Conservation (phyloP, 768 basidiomycete genomes). For the Kwoniella heveanensis region DNA sequence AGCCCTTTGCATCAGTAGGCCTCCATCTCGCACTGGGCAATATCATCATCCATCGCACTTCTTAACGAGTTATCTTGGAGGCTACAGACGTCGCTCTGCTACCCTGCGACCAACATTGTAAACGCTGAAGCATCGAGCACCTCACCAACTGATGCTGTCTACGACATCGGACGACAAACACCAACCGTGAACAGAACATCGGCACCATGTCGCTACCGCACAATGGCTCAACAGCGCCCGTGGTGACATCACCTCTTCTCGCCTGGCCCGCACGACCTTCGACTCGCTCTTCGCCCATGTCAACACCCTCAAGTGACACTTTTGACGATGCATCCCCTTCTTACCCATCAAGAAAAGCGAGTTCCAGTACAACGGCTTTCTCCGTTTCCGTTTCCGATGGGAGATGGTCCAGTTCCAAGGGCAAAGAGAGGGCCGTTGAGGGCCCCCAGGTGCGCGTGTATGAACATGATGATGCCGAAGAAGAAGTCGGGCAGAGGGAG, state of each 20-base stretch:
- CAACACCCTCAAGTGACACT: slow-evolving; percentile 19
- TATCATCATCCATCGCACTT: too few species aligned
- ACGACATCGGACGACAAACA: background rate
- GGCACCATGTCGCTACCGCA: slow-evolving; percentile 15
- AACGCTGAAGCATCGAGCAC: too few species aligned
- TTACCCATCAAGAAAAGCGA: slow-evolving; percentile 13
- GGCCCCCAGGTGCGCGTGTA: slow-evolving; percentile 10
- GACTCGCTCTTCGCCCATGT: slow-evolving; percentile 29
- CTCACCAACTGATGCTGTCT: background rate
- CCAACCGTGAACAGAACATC: background rate
- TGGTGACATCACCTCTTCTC: slow-evolving; percentile 41
- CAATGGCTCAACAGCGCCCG: slow-evolving; percentile 42
- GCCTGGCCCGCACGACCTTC: slow-evolving; percentile 43
- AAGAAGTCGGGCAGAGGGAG: background rate
- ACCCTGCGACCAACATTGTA: too few species aligned
- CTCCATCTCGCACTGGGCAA: too few species aligned
- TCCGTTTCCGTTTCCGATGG: too few species aligned
- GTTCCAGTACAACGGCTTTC: slow-evolving; percentile 5
- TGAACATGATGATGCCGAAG: slow-evolving; percentile 4
- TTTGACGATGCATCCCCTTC: slow-evolving; percentile 6
- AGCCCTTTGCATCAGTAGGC: background rate
- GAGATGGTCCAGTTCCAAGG: slow-evolving; percentile 10
- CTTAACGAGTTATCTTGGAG: too few species aligned
- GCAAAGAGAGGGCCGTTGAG: slow-evolving; percentile 23
- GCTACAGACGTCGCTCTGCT: too few species aligned